Base-by-base conservation (phyloP, 768 basidiomycete genomes). In the Baorangia bicolor region DNA sequence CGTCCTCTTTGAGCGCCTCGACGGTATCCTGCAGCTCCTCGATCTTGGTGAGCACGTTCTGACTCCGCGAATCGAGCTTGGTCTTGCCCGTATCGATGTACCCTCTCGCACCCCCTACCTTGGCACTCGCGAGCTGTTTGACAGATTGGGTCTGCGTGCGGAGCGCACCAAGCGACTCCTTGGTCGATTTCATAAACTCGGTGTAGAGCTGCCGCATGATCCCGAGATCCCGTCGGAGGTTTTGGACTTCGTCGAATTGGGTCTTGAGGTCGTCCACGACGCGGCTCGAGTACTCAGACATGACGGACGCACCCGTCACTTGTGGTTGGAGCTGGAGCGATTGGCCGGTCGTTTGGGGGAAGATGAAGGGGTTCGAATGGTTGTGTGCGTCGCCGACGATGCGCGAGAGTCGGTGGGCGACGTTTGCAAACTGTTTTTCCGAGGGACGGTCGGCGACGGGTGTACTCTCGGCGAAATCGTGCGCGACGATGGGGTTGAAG, bases 241-340 rank as follows among this genome's bases (percentile, higher is more conserved):
- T 91, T 69, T 95, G 94, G 14, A 98, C 88, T 66, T 97, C 94
- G 71, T 96, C 92, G 66, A 94, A 94, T 67, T 98, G 95, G 4
- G 87, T 89, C 71, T 91, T 90, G 56, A 98, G 80, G 66, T 96
- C 92, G 9, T 76, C 75, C 13, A 92, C 87, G 41, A 94, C 83
- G 1, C 89, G 86, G 38, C 68, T 78, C 13, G 89, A 84, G 65
- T 89, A 85, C 46, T 91, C 87, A 12, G 87, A 88, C 66, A 83
- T 70, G 50, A 85, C 74, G 1, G 90, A 90, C n/a, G 80, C 83
- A 4, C 89, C 90, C 0, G 90, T 91, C 76, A 79, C 79, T 66
- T 90, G 89, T 0, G 86, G 84, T 59, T 83, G 81, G 13, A 71
- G 55, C 21, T 71, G 69, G 34, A 90, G 75, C 5, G 85, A 84